Evolutionary conservation across 176 grass and related monocot species (phyloP).

Genomic region (Neostapfia colusana): DNA sequence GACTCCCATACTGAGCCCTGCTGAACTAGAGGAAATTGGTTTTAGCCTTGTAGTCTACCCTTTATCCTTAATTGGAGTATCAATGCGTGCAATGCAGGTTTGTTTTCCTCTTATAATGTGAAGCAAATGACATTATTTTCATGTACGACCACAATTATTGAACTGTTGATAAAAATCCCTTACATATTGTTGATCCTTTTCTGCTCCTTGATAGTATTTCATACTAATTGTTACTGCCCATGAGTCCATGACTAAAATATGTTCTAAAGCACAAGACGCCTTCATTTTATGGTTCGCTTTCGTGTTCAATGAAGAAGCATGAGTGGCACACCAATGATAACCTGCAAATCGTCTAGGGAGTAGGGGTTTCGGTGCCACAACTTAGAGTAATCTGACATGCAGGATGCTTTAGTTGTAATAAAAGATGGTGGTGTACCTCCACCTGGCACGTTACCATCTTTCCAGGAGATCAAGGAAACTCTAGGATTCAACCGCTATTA

Average conservation of each 20-base stretch:
- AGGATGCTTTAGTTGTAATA: slow-evolving; percentile 83
- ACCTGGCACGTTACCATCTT: slow-evolving; percentile 73
- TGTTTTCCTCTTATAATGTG: slow-evolving; percentile 18
- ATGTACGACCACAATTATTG: not conserved
- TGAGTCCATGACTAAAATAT: not conserved
- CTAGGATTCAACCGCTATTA: slow-evolving; percentile 90
- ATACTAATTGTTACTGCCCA: not conserved
- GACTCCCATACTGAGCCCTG: slow-evolving; percentile 84
- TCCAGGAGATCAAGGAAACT: slow-evolving; percentile 91
- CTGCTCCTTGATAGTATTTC: not conserved
- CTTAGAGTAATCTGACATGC: slow-evolving; percentile 21
- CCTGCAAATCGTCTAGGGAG: not conserved
- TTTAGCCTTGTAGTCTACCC: slow-evolving; percentile 79
- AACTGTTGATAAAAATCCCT: not conserved
- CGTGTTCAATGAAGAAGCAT: not conserved
- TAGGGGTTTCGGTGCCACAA: no score
- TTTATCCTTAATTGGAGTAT: slow-evolving; percentile 86
- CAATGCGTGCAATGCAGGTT: slow-evolving; percentile 96
- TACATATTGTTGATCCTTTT: not conserved
- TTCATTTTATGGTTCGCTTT: not conserved
- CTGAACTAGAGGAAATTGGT: slow-evolving; percentile 78
- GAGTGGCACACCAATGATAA: not conserved
- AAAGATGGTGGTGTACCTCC: slow-evolving; percentile 69
- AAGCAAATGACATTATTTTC: slow-evolving; percentile 7
- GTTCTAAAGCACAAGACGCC: not conserved